phyloP scores from a whole-genome alignment of 1,139 yeast species.

The Torulaspora globosa region DNA sequence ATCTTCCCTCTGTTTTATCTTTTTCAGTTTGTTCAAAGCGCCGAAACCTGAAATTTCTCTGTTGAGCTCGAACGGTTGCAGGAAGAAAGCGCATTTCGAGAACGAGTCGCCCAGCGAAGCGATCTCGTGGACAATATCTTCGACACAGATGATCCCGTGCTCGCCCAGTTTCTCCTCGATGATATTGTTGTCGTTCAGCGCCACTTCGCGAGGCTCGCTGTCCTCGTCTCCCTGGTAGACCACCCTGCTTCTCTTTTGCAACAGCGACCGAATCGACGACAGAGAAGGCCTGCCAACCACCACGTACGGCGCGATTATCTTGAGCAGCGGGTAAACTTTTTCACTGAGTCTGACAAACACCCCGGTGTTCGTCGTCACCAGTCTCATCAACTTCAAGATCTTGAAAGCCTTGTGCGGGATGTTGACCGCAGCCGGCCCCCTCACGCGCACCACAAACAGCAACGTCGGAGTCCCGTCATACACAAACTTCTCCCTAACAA shows the following conservation, averaged over 20 bases:
- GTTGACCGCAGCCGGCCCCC: slow-evolving; percentile 58
- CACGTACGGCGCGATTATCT: slow-evolving; percentile 65
- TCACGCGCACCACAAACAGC: slow-evolving; percentile 60
- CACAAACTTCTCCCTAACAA: slow-evolving; percentile 34
- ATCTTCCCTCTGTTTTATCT: slow-evolving; percentile 40
- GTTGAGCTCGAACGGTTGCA: slow-evolving; percentile 64
- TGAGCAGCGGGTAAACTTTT: slow-evolving; percentile 55
- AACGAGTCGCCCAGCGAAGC: slow-evolving; percentile 59
- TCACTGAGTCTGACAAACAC: slow-evolving; percentile 63
- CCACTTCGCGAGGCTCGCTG: slow-evolving; percentile 40
- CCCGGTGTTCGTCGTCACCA: slow-evolving; percentile 58
- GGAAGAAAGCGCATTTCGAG: slow-evolving; percentile 54
- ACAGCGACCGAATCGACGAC: slow-evolving; percentile 62
- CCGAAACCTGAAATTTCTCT: slow-evolving; percentile 74
- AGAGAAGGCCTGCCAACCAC: slow-evolving; percentile 71
- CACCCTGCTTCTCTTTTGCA: slow-evolving; percentile 71
- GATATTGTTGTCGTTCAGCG: slow-evolving; percentile 65
- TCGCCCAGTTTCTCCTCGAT: slow-evolving; percentile 72
- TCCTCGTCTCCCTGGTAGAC: slow-evolving; percentile 39
- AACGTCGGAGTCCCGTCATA: slow-evolving; percentile 47
- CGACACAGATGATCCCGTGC: slow-evolving; percentile 69
- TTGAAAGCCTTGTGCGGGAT: slow-evolving; percentile 64
- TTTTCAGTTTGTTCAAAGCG: slow-evolving; percentile 41
- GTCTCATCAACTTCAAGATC: slow-evolving; percentile 55
- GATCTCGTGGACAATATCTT: slow-evolving; percentile 71